These are phyloP conservation scores for Cordyceps cateniannulata DNA, from an alignment of 2,329 filamentous ascomycete species.

Conservation along the genomic window DNA sequence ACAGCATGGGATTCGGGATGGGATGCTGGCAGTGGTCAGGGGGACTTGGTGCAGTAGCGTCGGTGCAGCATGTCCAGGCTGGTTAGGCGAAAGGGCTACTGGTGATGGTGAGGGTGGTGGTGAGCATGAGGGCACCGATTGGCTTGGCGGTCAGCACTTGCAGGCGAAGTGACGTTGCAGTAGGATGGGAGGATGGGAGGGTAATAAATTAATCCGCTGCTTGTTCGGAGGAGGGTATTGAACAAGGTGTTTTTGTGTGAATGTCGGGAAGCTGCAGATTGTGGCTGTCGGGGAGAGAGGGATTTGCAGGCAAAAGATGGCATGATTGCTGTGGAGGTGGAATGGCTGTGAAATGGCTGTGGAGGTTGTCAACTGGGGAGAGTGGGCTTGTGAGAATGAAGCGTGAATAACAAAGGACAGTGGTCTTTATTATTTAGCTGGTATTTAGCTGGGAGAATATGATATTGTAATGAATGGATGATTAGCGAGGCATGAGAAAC, in stretches of 20 bases:
- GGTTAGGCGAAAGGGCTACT: not conserved
- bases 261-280: not conserved
- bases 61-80: not conserved
- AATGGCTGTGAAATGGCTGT: not conserved
- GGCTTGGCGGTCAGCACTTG: not conserved
- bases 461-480: too few relatives aligned
- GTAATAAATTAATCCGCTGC: not conserved
- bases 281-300: not conserved
- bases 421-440: too few relatives aligned
- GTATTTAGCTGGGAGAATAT: too few relatives aligned
- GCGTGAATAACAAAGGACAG: too few relatives aligned
- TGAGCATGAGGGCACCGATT: not conserved
- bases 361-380: not conserved
- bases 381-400: not conserved
- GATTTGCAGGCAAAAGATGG: not conserved
- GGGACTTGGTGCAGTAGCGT: not conserved
- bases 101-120: not conserved
- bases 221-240: too few relatives aligned
- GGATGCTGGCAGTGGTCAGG: not conserved
- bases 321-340: not conserved
- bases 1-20: not conserved
- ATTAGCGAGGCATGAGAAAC: too few relatives aligned
- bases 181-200: not conserved
- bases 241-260: too few relatives aligned
- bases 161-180: not conserved